Base-by-base conservation (phyloP, 331 rosid genomes). In the Arachis monticola region DNA sequence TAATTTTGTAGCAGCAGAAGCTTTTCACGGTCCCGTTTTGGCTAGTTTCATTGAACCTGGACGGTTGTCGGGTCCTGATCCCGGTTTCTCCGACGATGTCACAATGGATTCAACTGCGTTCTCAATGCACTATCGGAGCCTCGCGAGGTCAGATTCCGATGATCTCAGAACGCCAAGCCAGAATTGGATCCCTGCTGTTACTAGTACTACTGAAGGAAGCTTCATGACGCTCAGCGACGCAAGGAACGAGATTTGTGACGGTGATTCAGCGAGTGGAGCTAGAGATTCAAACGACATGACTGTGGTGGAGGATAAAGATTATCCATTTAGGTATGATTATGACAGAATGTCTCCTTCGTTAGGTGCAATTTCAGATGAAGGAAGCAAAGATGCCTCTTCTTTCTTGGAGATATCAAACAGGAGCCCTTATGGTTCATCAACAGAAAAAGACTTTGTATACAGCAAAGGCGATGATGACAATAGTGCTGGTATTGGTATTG, bases 101-200 rank as follows among this genome's bases (percentile, higher is more conserved):
- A 94, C 99, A 1, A 85, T 94, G 97, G 99, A 92, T 59, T 87
- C 97, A 1, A 94, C 92, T 0, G 90, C 92, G 5, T 94, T 94
- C 83, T 94, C 99, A 5, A 31, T 92, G 96, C 99, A 94, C 81
- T 94, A 87, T 73, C 91, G 91, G 50, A 94, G 97, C 68, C 79
- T 94, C 72, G 97, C 90, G 2, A 85, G 82, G 69, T 94, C 99
- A 5, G 92, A 94, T 12, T 83, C 89, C 8, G 86, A 86, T 6
- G 96, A 94, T 71, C 83, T 84, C 61, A 92, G 82, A 57, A 82
- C 93, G 9, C 80, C 88, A 0, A 79, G 72, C 74, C 80, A 62
- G 67, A 81, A 59, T 69, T 68, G 82, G 35, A 77, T 52, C 14
- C 82, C 83, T 45, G 82, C 76, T 46, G 44, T 74, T 56, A 77